Base-by-base conservation (phyloP, 2,329 filamentous ascomycete genomes). In the Sporothrix protearum region DNA sequence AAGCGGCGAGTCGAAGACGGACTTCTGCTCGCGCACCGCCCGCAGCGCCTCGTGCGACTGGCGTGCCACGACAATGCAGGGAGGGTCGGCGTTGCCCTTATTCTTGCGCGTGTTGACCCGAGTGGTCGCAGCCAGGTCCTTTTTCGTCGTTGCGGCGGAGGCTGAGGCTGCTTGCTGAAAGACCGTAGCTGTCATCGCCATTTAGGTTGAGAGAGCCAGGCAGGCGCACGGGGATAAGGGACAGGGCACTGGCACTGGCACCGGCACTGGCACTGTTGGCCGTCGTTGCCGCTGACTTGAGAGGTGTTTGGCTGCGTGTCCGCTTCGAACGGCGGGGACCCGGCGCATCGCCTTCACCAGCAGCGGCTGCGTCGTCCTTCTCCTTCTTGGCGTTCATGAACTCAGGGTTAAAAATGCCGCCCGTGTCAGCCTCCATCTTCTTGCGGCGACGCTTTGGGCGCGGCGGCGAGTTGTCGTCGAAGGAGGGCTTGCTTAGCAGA, bases 71-170 rank as follows among this genome's bases (percentile, higher is more conserved):
- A 80, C 75, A 0, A 77, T 68, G 19, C 75, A 73, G 0, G 82
- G 80, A 7, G 75, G 76, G 5, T 82, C 71, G 0, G 83, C 78
- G 22, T 75, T 77, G 3, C 76, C 80, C 76, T 83, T 84, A 73
- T 85, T 85, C 74, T 82, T 83, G 36, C 81, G 78, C 1, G 83
- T 85, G 73, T 85, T 85, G 68, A 79, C 77, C 3, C 80, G 76
- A 0, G 83, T 85, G 55, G 83, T 72, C 1, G 80, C 77, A 0
- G 81, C 82, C 9, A 84, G 74, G 61, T 84, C 81, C 75, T 82
- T 83, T 83, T 55, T 83, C 83, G 16, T 78, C 79, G 72, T 74
- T 81, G 61, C 80, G 78, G 51, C 76, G 74, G 39, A 74, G 69
- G 3, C 73, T 73, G 10, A 74, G 71, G n/a, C 61, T 75, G n/a